A percentile compares a stretch with the other conserved stretches of the same genome.
These are phyloP conservation scores for Microbotryum saponariae DNA, from an alignment of 1,284 basidiomycete species.

Conservation along the genomic window DNA sequence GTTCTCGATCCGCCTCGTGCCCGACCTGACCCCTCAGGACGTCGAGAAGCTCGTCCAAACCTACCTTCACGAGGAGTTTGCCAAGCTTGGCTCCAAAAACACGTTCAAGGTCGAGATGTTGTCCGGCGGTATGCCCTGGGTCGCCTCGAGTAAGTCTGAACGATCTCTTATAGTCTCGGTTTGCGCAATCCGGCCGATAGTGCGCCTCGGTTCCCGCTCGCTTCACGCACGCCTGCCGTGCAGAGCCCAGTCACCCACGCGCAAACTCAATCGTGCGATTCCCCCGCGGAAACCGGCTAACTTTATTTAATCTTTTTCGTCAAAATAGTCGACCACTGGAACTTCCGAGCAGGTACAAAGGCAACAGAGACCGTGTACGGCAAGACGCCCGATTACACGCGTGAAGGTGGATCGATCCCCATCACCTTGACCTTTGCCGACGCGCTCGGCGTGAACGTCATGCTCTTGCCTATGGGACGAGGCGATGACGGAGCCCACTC, in stretches of 20 bases:
- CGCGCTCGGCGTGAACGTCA: slow-evolving; percentile 54
- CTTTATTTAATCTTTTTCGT: slow-evolving; percentile 37
- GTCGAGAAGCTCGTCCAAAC: slow-evolving; percentile 63
- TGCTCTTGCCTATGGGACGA: slow-evolving; percentile 58
- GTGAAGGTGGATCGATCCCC: slow-evolving; percentile 94
- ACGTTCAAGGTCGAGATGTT: slow-evolving; percentile 57
- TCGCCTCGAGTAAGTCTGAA: slow-evolving; percentile 39
- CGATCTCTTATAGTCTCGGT: background rate
- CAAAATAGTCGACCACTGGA: slow-evolving; percentile 74
- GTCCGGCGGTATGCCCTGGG: slow-evolving; percentile 86
- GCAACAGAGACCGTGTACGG: slow-evolving; percentile 77
- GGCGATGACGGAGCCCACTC: slow-evolving; percentile 90
- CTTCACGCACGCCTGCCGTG: background rate
- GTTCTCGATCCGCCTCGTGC: slow-evolving; percentile 87
- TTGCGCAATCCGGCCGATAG: background rate
- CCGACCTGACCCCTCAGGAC: slow-evolving; percentile 70
- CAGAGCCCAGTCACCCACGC: too few relatives aligned
- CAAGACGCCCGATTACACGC: slow-evolving; percentile 74
- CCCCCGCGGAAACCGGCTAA: background rate
- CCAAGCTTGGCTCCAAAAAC: slow-evolving; percentile 78
- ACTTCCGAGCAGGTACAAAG: slow-evolving; percentile 80
- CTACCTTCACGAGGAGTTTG: slow-evolving; percentile 67
- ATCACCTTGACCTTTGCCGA: slow-evolving; percentile 95
- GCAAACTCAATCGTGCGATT: too few relatives aligned
- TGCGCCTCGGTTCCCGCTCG: background rate